These are phyloP conservation scores for Dothistroma septosporum DNA, from an alignment of 2,329 filamentous ascomycete genomes.

Conservation along the genomic window DNA sequence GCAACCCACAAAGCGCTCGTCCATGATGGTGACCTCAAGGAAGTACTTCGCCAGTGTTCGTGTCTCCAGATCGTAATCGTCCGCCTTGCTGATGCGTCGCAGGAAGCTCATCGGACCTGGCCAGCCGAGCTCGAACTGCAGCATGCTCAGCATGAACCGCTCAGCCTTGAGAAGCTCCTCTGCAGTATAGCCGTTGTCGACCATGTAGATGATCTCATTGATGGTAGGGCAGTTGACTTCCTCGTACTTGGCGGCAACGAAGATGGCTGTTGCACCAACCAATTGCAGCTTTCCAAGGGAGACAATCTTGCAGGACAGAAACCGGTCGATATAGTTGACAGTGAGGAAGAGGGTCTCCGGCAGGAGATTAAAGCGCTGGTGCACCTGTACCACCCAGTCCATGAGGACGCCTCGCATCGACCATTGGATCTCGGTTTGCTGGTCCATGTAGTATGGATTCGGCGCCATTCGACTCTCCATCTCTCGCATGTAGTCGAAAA, in stretches of 20 bases:
- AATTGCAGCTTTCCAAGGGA: slow-evolving; percentile 93
- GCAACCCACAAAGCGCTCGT: slow-evolving; percentile 90
- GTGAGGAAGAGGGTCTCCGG: slow-evolving; percentile 93
- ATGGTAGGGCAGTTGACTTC: slow-evolving; percentile 97
- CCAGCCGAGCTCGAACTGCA: slow-evolving; percentile 93
- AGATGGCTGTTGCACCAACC: slow-evolving; percentile 90
- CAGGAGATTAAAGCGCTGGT: slow-evolving; percentile 82
- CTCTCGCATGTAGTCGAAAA: slow-evolving; percentile 85
- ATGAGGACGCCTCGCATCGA: slow-evolving; percentile 96
- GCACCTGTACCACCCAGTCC: slow-evolving; percentile 97
- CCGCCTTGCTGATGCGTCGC: slow-evolving; percentile 93
- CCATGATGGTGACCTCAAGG: slow-evolving; percentile 93
- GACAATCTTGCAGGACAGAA: slow-evolving; percentile 89
- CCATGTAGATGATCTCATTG: slow-evolving; percentile 96
- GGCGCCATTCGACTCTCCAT: slow-evolving; percentile 86
- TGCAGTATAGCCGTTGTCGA: slow-evolving; percentile 80
- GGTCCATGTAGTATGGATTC: slow-evolving; percentile 92
- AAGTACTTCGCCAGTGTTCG: slow-evolving; percentile 97
- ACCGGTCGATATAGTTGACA: slow-evolving; percentile 96
- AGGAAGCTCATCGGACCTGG: slow-evolving; percentile 99
- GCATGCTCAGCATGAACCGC: slow-evolving; percentile 95
- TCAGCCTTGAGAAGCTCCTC: slow-evolving; percentile 97
- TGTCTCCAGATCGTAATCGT: slow-evolving; percentile 95
- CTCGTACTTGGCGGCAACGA: slow-evolving; percentile 96
- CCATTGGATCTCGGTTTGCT: slow-evolving; percentile 92